Evolutionary conservation across 2,329 filamentous ascomycete species (phyloP).

Genomic region (Acrocalymma vagum): DNA sequence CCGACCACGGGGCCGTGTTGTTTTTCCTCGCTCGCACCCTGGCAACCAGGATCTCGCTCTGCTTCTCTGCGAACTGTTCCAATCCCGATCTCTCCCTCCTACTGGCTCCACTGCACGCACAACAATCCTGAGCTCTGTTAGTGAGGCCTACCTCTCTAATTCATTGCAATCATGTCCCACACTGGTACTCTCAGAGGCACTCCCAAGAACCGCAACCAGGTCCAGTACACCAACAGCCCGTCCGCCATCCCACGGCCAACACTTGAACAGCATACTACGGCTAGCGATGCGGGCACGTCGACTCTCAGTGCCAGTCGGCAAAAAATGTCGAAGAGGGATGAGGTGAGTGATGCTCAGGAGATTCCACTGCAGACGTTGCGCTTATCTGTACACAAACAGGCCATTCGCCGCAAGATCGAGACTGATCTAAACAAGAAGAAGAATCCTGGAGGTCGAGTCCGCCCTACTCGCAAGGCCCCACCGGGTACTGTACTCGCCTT

Average conservation of each 20-base stretch:
- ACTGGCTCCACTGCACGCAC: too few species aligned
- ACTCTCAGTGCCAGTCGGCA: slow-evolving; percentile 91
- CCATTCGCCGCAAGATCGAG: slow-evolving; percentile 96
- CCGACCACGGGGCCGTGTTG: too few species aligned
- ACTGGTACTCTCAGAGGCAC: slow-evolving; percentile 75
- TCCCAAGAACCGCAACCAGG: slow-evolving; percentile 69
- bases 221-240: slow-evolving; percentile 70
- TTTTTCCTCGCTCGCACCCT: too few species aligned
- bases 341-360: slow-evolving; percentile 69
- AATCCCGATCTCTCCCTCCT: too few species aligned
- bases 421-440: slow-evolving; percentile 98
- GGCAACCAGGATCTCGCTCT: too few species aligned
- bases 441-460: slow-evolving; percentile 77
- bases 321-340: slow-evolving; percentile 97
- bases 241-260: slow-evolving; percentile 79
- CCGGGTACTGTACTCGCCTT: slow-evolving; percentile 95
- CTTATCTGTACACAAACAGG: slow-evolving; percentile 62
- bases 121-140: too few species aligned
- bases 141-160: too few species aligned
- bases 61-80: too few species aligned
- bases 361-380: slow-evolving; percentile 9
- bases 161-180: slow-evolving; percentile 65
- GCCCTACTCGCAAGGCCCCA: slow-evolving; percentile 90
- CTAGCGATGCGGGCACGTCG: slow-evolving; percentile 68
- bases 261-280: slow-evolving; percentile 63